A percentile compares a stretch with the other conserved stretches of the same genome.
These are phyloP conservation scores for Mangifera indica DNA, from an alignment of 345 rosid genomes.

Conservation along the genomic window DNA sequence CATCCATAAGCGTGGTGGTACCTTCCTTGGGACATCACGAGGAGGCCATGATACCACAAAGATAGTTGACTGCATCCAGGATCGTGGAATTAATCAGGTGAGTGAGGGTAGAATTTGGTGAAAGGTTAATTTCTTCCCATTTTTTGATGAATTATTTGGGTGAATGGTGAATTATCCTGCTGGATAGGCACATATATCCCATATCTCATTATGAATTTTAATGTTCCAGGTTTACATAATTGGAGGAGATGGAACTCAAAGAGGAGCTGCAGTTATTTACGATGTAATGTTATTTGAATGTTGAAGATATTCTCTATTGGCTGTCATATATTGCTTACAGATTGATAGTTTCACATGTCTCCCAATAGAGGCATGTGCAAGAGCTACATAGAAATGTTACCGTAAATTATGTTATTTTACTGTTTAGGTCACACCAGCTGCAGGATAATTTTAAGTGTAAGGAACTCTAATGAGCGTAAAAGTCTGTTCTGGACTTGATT, in stretches of 20 bases:
- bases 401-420: not conserved
- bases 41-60: conserved; percentile 87
- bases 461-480: not conserved
- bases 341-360: conserved; percentile 12
- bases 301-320: not conserved
- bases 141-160: not conserved
- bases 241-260: conserved; percentile 93
- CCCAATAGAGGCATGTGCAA: not conserved
- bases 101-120: conserved; percentile 5
- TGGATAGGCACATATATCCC: conserved; percentile 4
- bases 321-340: not conserved
- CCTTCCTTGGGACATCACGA: conserved; percentile 81
- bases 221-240: conserved; percentile 66
- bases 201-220: conserved; percentile 13
- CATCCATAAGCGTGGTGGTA: conserved; percentile 93
- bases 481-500: not conserved
- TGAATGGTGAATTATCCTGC: not conserved
- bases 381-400: not conserved
- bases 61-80: conserved; percentile 95
- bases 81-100: conserved; percentile 93
- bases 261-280: conserved; percentile 75
- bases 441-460: not conserved
- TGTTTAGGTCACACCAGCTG: not conserved
- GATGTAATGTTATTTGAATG: conserved; percentile 47
- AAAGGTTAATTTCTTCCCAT: not conserved